Conservation (phyloP, 306 rosid species). For the Trifolium pratense region DNA sequence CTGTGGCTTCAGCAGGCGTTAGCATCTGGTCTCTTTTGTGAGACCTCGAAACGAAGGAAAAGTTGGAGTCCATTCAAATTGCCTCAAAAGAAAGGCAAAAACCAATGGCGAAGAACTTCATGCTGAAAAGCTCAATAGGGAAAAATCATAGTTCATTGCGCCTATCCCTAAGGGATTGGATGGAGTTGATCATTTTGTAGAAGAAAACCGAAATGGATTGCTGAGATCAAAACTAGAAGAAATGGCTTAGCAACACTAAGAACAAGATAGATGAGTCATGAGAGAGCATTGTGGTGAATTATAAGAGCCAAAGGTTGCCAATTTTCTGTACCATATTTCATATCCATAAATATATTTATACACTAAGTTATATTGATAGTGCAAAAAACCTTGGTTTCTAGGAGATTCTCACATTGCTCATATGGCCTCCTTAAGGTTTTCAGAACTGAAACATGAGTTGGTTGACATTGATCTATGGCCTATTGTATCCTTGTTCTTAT, state of each 20-base stretch:
- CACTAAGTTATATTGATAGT: constrained; percentile 35
- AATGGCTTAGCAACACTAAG: constrained; percentile 32
- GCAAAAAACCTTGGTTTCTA: constrained; percentile 45
- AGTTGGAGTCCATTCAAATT: constrained; percentile 98
- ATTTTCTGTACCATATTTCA: constrained; percentile 28
- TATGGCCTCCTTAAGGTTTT: constrained; percentile 29
- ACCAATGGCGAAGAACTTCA: constrained; percentile 93
- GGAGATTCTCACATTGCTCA: constrained; percentile 40
- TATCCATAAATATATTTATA: constrained; percentile 22
- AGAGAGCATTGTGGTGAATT: constrained; percentile 22
- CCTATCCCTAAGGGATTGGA: constrained; percentile 44
- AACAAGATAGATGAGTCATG: constrained; percentile 9
- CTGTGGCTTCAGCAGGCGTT: constrained; percentile 98
- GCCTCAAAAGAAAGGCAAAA: constrained; percentile 81
- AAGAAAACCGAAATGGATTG: constrained; percentile 32
- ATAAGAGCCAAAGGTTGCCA: constrained; percentile 23
- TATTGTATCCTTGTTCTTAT: constrained; percentile 33
- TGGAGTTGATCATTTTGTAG: constrained; percentile 32
- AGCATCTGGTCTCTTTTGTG: constrained; percentile 91
- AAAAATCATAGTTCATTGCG: constrained; percentile 40
- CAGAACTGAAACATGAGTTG: constrained; percentile 31
- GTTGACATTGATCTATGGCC: constrained; percentile 41
- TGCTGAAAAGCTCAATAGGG: constrained; percentile 56
- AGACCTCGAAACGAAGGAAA: constrained; percentile 88
- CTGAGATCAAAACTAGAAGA: constrained; percentile 41